phyloP scores from a whole-genome alignment of 208 protist species.

The Crithidia fasciculata region DNA sequence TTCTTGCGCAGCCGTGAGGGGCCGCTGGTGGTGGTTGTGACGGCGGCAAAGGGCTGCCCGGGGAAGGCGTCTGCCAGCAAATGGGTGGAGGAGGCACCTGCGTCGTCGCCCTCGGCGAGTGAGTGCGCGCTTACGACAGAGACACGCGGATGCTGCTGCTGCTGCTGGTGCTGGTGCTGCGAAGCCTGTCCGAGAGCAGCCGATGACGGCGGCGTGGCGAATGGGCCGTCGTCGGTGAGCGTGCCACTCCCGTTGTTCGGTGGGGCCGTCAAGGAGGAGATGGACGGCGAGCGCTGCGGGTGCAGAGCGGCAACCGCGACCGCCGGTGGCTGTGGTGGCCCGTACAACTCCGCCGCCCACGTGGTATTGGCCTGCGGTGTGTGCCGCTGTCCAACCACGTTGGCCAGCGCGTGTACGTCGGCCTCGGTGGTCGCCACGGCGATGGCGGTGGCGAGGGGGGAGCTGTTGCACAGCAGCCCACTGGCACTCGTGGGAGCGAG shows the following conservation, averaged over 20 bases:
- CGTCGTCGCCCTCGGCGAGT: not conserved
- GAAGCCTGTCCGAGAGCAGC: not conserved
- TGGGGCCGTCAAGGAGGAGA: not conserved
- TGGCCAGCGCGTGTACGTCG: constrained; percentile 18
- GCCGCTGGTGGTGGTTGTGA: not conserved
- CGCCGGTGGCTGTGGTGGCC: constrained; percentile 2
- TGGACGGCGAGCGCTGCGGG: not conserved
- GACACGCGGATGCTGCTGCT: not conserved
- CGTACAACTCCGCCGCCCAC: constrained; percentile 35
- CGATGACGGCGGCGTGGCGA: not conserved
- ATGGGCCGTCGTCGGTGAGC: not conserved
- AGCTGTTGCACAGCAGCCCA: constrained; percentile 27
- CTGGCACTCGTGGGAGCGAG: constrained; percentile 24
- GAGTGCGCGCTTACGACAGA: not conserved
- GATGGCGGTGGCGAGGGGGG: constrained; percentile 25
- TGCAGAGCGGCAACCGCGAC: constrained; percentile 9
- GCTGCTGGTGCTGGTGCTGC: not conserved
- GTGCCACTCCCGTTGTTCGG: too few species aligned
- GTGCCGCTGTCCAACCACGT: constrained; percentile 18
- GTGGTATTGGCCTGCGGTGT: not conserved
- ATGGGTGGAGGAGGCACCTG: not conserved
- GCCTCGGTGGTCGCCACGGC: constrained; percentile 24
- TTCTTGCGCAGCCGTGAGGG: constrained; percentile 32
- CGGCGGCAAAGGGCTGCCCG: not conserved
- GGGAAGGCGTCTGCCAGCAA: not conserved